Conservation (phyloP, 495 filamentous ascomycete species). For the Chaetomidium leptoderma region DNA sequence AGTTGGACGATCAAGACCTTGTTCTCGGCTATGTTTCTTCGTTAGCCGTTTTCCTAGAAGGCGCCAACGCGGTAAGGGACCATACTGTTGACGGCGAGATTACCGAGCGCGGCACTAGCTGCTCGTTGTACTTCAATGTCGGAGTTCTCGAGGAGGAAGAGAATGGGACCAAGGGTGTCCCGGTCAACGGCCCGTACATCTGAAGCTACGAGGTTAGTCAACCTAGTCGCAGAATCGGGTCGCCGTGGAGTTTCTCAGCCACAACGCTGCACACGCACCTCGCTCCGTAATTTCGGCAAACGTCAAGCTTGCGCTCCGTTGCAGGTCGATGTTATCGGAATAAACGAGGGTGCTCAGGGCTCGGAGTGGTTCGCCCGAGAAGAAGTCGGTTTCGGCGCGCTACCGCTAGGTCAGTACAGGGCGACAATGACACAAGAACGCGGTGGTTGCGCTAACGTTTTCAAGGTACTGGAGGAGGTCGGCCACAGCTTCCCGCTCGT, state of each 20-base stretch:
- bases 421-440: slow-evolving; percentile 1
- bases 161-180: slow-evolving; percentile 90
- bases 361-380: slow-evolving; percentile 90
- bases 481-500: slow-evolving; percentile 93
- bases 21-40: slow-evolving; percentile 69
- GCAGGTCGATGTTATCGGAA: slow-evolving; percentile 97
- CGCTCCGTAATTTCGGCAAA: slow-evolving; percentile 98
- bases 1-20: slow-evolving; percentile 93
- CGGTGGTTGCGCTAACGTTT: slow-evolving; percentile 59
- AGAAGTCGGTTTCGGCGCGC: slow-evolving; percentile 96
- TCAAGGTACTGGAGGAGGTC: slow-evolving; percentile 93
- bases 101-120: slow-evolving; percentile 92
- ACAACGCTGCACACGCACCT: slow-evolving; percentile 58
- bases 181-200: slow-evolving; percentile 96
- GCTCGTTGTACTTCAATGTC: slow-evolving; percentile 97
- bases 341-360: slow-evolving; percentile 94
- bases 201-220: slow-evolving; percentile 39
- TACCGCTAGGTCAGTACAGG: slow-evolving; percentile 37
- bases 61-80: not conserved
- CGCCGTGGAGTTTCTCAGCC: not conserved
- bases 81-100: slow-evolving; percentile 94
- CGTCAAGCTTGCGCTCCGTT: slow-evolving; percentile 94
- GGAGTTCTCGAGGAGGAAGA: slow-evolving; percentile 87
- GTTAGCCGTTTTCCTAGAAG: slow-evolving; percentile 42
- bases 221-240: not conserved